phyloP scores from a whole-genome alignment of 2,329 filamentous ascomycete species.

The Herpotrichia juniperi region DNA sequence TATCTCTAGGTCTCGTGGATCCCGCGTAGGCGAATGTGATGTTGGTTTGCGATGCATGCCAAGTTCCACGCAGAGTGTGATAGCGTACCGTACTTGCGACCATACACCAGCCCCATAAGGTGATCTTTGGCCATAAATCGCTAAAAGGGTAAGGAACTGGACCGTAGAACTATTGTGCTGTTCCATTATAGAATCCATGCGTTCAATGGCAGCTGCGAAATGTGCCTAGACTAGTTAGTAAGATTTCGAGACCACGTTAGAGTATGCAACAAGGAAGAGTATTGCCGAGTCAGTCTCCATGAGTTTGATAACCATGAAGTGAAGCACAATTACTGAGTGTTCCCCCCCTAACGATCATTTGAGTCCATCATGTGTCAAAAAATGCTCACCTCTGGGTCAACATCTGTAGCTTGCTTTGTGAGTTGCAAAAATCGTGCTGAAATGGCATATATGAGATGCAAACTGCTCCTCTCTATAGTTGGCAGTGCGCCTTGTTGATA shows the following conservation, averaged over 20 bases:
- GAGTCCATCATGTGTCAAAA: no score
- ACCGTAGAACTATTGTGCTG: constrained; percentile 32
- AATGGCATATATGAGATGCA: constrained; percentile 35
- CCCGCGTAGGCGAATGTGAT: constrained; percentile 13
- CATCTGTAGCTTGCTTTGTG: constrained; percentile 29
- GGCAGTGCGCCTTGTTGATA: constrained; percentile 23
- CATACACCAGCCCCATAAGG: constrained; percentile 35
- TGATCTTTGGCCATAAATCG: constrained; percentile 31
- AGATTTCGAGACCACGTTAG: background rate
- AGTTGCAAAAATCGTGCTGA: constrained; percentile 31
- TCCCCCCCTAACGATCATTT: no score
- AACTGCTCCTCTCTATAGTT: constrained; percentile 25
- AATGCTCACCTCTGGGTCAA: constrained; percentile 23
- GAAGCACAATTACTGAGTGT: no score
- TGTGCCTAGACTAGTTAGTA: constrained; percentile 14
- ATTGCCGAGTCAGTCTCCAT: no score
- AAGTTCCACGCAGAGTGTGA: constrained; percentile 33
- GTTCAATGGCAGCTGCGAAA: constrained; percentile 27
- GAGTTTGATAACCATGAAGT: no score
- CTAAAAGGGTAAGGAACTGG: constrained; percentile 31
- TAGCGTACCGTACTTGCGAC: constrained; percentile 34
- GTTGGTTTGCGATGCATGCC: constrained; percentile 34
- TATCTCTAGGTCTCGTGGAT: constrained; percentile 27
- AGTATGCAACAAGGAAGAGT: no score
- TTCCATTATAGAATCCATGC: constrained; percentile 31